Evolutionary conservation across 2,329 filamentous ascomycete genomes (phyloP).

Genomic region (Botrytis porri): DNA sequence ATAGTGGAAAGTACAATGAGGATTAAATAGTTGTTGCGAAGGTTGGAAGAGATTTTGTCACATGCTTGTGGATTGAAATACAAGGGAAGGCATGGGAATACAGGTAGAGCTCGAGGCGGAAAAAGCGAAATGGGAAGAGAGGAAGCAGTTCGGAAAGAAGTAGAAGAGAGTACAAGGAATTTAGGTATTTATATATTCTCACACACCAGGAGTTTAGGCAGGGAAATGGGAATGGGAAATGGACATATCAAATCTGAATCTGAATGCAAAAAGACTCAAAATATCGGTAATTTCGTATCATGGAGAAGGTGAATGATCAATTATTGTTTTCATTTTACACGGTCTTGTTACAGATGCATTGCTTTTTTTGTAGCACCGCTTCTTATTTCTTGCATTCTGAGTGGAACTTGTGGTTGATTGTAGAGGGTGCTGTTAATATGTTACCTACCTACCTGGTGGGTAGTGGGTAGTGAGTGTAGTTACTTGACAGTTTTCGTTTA

Average conservation of each 20-base stretch:
- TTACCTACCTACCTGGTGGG: not conserved
- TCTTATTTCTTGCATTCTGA: not conserved
- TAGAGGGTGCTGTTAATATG: not conserved
- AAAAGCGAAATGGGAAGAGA: not conserved
- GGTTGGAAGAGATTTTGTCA: not conserved
- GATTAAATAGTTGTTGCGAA: slow-evolving; percentile 15
- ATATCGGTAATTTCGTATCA: not conserved
- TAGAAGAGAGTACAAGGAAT: not conserved
- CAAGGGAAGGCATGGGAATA: not conserved
- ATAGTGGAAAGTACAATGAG: slow-evolving; percentile 34
- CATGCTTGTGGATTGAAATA: not conserved
- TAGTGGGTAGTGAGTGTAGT: not conserved
- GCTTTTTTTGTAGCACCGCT: not conserved
- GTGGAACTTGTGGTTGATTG: not conserved
- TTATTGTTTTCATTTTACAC: not conserved
- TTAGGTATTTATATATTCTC: not conserved
- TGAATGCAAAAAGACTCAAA: not conserved
- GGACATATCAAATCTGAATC: not conserved
- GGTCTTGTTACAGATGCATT: not conserved
- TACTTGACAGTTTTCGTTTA: too few relatives aligned
- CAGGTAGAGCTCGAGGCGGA: not conserved
- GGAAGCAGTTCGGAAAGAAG: not conserved
- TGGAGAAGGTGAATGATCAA: not conserved
- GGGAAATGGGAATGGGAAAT: not conserved
- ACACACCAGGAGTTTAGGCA: not conserved